Percentiles rank a stretch among this genome's conserved stretches.
These are phyloP conservation scores for Hydnum rufescens DNA, from an alignment of 768 basidiomycete genomes.

Conservation along the genomic window DNA sequence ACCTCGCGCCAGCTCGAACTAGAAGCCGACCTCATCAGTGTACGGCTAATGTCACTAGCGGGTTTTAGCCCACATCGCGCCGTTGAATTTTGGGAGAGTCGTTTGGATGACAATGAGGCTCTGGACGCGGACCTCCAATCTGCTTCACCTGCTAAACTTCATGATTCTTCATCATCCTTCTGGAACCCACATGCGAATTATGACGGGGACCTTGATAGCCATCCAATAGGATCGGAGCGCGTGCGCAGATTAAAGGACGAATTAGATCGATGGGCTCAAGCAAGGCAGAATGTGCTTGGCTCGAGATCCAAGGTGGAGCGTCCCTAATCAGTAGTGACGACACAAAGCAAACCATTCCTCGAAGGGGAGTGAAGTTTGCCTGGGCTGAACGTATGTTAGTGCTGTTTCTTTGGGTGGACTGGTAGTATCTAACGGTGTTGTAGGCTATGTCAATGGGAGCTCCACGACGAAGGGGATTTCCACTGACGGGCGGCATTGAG, in stretches of 20 bases:
- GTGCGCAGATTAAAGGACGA: conserved; percentile 42
- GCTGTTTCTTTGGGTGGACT: too few relatives aligned
- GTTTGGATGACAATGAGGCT: conserved; percentile 15
- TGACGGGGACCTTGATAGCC: conserved; percentile 22
- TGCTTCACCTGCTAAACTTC: too few relatives aligned
- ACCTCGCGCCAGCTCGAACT: conserved; percentile 70
- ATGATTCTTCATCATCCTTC: conserved; percentile 11
- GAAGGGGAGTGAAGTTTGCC: too few relatives aligned
- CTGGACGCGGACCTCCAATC: conserved; percentile 10
- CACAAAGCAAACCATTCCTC: too few relatives aligned
- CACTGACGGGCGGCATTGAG: too few relatives aligned
- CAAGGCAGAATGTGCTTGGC: not conserved
- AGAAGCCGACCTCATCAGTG: conserved; percentile 81
- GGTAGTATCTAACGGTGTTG: too few relatives aligned
- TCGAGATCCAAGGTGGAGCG: not conserved
- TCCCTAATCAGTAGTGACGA: too few relatives aligned
- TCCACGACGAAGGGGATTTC: too few relatives aligned
- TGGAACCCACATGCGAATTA: conserved; percentile 3
- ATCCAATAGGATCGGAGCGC: conserved; percentile 51
- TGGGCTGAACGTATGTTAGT: too few relatives aligned
- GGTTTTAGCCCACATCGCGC: conserved; percentile 77
- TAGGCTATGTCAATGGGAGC: too few relatives aligned
- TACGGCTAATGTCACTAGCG: conserved; percentile 79
- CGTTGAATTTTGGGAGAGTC: conserved; percentile 59
- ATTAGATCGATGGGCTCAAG: conserved; percentile 46